Percentiles rank a stretch among this genome's conserved stretches.
Evolutionary conservation across 306 rosid species (phyloP).

Genomic region (Alnus rubra): DNA sequence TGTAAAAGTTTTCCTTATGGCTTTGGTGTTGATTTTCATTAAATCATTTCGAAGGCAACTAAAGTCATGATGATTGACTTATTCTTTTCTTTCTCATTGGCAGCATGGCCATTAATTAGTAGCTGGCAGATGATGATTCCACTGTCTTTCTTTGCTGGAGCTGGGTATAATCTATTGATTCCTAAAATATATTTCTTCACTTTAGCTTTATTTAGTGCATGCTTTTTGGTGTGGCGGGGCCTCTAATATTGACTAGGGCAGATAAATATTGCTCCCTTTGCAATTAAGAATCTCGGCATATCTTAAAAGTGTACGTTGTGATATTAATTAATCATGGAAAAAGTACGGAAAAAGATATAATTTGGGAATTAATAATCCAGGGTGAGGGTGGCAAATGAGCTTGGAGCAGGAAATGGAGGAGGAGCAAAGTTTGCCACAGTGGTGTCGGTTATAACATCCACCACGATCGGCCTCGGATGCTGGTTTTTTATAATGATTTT

Average conservation of each 20-base stretch:
- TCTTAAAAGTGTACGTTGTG: no score
- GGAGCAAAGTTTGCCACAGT: slow-evolving; percentile 74
- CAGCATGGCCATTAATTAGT: slow-evolving; percentile 73
- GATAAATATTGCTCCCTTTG: not conserved
- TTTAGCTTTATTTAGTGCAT: no score
- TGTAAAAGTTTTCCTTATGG: no score
- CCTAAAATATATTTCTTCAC: not conserved
- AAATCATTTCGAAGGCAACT: no score
- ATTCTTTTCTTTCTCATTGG: no score
- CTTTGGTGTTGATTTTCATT: no score
- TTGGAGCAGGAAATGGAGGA: slow-evolving; percentile 81
- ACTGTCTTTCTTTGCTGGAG: slow-evolving; percentile 66
- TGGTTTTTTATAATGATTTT: slow-evolving; percentile 47
- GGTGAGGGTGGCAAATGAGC: slow-evolving; percentile 90
- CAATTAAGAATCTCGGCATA: not conserved
- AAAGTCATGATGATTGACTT: no score
- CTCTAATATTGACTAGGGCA: not conserved
- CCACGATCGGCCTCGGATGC: slow-evolving; percentile 55
- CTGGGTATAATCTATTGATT: slow-evolving; percentile 49
- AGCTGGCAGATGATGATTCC: slow-evolving; percentile 87
- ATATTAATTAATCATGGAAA: no score
- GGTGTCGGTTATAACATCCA: slow-evolving; percentile 62
- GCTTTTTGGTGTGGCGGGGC: no score
- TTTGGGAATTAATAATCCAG: slow-evolving; percentile 26
- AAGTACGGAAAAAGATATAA: no score